Evolutionary conservation across 306 rosid species (phyloP).

Genomic region (Ormosia emarginata): DNA sequence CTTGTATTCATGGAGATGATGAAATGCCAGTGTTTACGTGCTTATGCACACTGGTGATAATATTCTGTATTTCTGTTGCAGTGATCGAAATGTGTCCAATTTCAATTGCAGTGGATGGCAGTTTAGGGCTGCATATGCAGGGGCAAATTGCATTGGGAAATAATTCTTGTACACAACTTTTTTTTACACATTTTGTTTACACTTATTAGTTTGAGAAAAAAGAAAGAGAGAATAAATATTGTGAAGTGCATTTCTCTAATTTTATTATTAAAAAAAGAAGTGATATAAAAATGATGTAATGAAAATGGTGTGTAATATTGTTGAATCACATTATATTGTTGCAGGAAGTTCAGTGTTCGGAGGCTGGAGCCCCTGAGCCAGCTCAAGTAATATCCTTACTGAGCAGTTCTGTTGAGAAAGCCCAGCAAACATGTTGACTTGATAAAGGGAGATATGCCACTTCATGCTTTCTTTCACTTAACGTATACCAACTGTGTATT

Average conservation of each 20-base stretch:
- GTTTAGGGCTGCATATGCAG: slow-evolving; percentile 86
- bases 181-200: too few relatives aligned
- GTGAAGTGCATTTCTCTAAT: too few relatives aligned
- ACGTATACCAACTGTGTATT: background rate
- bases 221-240: too few relatives aligned
- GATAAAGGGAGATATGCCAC: background rate
- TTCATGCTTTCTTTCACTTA: background rate
- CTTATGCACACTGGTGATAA: background rate
- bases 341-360: slow-evolving; percentile 91
- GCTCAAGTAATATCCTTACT: slow-evolving; percentile 68
- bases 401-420: slow-evolving; percentile 61
- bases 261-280: too few relatives aligned
- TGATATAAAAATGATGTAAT: too few relatives aligned
- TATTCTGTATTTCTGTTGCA: background rate
- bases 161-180: too few relatives aligned
- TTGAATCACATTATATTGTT: slow-evolving; percentile 39
- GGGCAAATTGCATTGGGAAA: slow-evolving; percentile 57
- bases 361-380: slow-evolving; percentile 74
- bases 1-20: slow-evolving; percentile 8
- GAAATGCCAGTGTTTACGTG: background rate
- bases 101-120: slow-evolving; percentile 80
- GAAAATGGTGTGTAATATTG: too few relatives aligned
- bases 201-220: too few relatives aligned
- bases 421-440: slow-evolving; percentile 45
- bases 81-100: background rate